A percentile compares a stretch with the other conserved stretches of the same genome.
These are phyloP conservation scores for Gaultheria prostrata DNA, from an alignment of 148 eudicot genomes.

Conservation along the genomic window DNA sequence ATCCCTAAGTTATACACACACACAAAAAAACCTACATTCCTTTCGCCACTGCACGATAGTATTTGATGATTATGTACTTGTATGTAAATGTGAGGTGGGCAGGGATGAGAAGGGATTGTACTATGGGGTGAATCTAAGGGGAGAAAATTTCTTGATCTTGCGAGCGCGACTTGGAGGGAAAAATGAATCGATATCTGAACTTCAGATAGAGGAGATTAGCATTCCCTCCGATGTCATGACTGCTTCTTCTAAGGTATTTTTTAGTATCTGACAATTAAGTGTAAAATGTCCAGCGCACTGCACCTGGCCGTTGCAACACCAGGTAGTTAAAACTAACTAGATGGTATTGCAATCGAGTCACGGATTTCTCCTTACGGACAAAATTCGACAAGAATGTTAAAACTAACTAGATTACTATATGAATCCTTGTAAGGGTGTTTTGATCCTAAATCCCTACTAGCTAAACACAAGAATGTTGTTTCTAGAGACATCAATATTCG, in stretches of 20 bases:
- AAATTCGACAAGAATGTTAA: too few relatives aligned
- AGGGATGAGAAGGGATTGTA: conserved; percentile 54
- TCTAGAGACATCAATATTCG: background rate
- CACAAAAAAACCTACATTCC: background rate
- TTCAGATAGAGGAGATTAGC: conserved; percentile 29
- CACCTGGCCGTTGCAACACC: too few relatives aligned
- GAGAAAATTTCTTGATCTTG: conserved; percentile 34
- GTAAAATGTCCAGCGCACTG: too few relatives aligned
- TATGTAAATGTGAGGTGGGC: background rate
- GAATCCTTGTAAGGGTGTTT: background rate
- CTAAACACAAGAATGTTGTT: background rate
- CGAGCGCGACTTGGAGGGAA: conserved; percentile 44
- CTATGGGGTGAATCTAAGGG: conserved; percentile 54
- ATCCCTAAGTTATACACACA: background rate
- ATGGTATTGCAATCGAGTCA: background rate
- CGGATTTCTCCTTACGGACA: background rate
- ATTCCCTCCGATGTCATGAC: conserved; percentile 30
- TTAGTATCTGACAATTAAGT: too few relatives aligned
- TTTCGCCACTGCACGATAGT: background rate
- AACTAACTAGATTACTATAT: too few relatives aligned
- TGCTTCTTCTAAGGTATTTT: conserved; percentile 24
- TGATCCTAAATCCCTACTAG: background rate
- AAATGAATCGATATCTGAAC: conserved; percentile 34
- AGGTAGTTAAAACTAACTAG: too few relatives aligned
- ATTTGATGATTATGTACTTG: background rate